These are phyloP conservation scores for Tolypocladium ovalisporum DNA, from an alignment of 2,329 filamentous ascomycete species.

Conservation along the genomic window DNA sequence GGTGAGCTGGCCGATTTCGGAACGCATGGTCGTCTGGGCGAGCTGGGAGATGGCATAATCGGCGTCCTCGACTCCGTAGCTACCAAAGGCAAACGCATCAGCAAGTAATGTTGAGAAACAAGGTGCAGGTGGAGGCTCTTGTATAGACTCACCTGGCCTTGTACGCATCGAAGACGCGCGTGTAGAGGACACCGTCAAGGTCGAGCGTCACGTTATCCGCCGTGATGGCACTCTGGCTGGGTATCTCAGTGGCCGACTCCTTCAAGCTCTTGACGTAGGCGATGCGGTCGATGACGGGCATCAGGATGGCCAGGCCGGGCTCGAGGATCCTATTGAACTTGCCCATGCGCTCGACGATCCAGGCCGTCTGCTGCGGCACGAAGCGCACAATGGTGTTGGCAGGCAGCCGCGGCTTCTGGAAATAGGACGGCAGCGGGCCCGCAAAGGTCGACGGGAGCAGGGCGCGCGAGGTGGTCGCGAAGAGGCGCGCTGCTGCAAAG, in stretches of 20 bases:
- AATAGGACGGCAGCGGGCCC: slow-evolving; percentile 56
- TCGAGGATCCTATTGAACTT: slow-evolving; percentile 91
- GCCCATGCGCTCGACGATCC: slow-evolving; percentile 99
- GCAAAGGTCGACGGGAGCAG: slow-evolving; percentile 21
- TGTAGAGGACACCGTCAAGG: slow-evolving; percentile 91
- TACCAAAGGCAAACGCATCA: slow-evolving; percentile 22
- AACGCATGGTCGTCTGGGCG: slow-evolving; percentile 97
- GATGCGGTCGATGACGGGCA: slow-evolving; percentile 89
- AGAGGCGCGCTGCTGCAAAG: slow-evolving; percentile 13
- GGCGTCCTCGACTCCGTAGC: slow-evolving; percentile 95
- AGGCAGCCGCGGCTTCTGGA: slow-evolving; percentile 63
- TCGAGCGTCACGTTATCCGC: slow-evolving; percentile 97
- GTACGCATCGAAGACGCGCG: slow-evolving; percentile 92
- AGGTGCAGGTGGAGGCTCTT: no score
- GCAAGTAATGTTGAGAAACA: neutral
- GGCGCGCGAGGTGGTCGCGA: slow-evolving; percentile 19
- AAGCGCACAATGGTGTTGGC: slow-evolving; percentile 94
- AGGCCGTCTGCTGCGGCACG: slow-evolving; percentile 98
- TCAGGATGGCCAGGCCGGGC: slow-evolving; percentile 78
- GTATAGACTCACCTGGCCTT: slow-evolving; percentile 65
- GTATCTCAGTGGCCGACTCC: slow-evolving; percentile 92
- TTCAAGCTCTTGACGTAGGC: slow-evolving; percentile 97
- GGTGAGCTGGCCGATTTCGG: slow-evolving; percentile 90
- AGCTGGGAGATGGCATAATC: slow-evolving; percentile 98
- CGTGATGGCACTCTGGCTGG: slow-evolving; percentile 93